phyloP scores from a whole-genome alignment of 2,329 filamentous ascomycete genomes.

The Teratosphaeriaceae sp. region DNA sequence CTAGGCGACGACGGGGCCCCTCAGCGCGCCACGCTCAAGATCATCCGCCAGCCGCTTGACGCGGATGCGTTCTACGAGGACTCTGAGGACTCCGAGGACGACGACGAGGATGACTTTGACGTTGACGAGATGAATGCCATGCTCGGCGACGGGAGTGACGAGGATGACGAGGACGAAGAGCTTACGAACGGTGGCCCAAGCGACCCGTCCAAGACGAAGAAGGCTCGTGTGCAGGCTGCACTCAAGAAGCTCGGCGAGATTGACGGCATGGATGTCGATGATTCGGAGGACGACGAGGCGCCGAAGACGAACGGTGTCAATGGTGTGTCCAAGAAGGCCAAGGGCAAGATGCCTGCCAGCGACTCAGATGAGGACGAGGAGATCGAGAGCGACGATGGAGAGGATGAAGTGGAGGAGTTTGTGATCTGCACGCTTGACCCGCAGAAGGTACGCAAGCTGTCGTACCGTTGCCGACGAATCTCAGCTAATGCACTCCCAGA shows the following conservation, averaged over 20 bases:
- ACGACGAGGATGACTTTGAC: slow-evolving; percentile 44
- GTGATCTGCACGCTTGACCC: slow-evolving; percentile 95
- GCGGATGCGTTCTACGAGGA: slow-evolving; percentile 56
- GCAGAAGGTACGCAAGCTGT: slow-evolving; percentile 60
- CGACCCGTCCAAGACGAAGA: slow-evolving; percentile 83
- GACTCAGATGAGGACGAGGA: slow-evolving; percentile 45
- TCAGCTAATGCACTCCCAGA: slow-evolving; percentile 48
- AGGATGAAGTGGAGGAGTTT: slow-evolving; percentile 72
- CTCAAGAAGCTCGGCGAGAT: slow-evolving; percentile 59
- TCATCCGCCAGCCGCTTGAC: slow-evolving; percentile 66
- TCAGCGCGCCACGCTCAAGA: slow-evolving; percentile 80
- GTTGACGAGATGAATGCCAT: slow-evolving; percentile 47
- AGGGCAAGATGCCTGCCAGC: slow-evolving; percentile 56
- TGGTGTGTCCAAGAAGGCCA: slow-evolving; percentile 61
- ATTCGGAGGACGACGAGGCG: slow-evolving; percentile 53
- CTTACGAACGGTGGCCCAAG: slow-evolving; percentile 85
- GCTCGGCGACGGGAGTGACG: slow-evolving; percentile 39
- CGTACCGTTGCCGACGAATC: not conserved
- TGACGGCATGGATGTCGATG: slow-evolving; percentile 67
- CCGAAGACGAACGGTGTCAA: slow-evolving; percentile 46
- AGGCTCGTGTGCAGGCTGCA: slow-evolving; percentile 71
- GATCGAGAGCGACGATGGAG: slow-evolving; percentile 49
- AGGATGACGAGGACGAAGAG: slow-evolving; percentile 56
- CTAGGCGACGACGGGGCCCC: slow-evolving; percentile 39
- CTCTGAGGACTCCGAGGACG: slow-evolving; percentile 63